Evolutionary conservation across 441 rosid genomes (phyloP).

Genomic region (Macaranga tanarius): DNA sequence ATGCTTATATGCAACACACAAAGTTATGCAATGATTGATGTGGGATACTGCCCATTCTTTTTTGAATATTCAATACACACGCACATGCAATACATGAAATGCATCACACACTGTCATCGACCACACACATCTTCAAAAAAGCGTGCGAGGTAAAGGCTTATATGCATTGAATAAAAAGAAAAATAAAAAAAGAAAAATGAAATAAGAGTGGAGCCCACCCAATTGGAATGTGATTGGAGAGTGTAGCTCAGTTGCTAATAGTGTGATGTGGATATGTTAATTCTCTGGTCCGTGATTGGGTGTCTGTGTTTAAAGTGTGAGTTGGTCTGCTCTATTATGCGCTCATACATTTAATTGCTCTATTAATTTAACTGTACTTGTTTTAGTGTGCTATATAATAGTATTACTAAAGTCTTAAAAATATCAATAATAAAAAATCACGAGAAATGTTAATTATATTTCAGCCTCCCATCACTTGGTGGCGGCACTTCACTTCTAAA

Average conservation of each 20-base stretch:
- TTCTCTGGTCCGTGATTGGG: slow-evolving; percentile 37
- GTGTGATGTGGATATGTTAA: slow-evolving; percentile 30
- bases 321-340: slow-evolving; percentile 14
- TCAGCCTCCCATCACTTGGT: not conserved
- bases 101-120: too few species aligned
- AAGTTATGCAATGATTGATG: too few species aligned
- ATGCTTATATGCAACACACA: too few species aligned
- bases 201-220: slow-evolving; percentile 2
- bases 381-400: not conserved
- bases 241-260: slow-evolving; percentile 18
- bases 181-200: too few species aligned
- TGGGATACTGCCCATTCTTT: too few species aligned
- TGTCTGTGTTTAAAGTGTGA: slow-evolving; percentile 30
- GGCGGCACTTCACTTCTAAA: not conserved
- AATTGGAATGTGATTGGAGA: slow-evolving; percentile 24
- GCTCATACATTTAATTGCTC: slow-evolving; percentile 9
- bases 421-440: not conserved
- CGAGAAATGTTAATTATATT: too few species aligned
- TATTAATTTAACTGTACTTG: slow-evolving; percentile 1
- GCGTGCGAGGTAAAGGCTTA: too few species aligned
- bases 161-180: too few species aligned
- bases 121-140: too few species aligned
- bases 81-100: too few species aligned
- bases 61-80: too few species aligned
- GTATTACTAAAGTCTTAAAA: not conserved